Conservation (phyloP, 495 filamentous ascomycete genomes). For the Bacidia gigantensis region DNA sequence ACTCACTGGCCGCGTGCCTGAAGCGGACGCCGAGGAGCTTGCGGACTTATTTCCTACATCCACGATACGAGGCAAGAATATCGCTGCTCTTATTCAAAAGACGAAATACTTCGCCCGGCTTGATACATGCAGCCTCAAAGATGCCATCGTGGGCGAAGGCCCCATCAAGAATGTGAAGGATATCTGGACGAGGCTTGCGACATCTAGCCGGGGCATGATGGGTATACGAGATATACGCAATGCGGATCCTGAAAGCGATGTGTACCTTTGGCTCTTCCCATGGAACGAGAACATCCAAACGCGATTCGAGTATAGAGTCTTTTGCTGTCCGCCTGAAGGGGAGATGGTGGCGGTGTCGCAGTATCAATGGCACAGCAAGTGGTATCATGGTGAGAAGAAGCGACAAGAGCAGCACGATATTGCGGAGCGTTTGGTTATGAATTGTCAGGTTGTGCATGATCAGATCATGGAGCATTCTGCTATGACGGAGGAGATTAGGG, state of each 20-base stretch:
- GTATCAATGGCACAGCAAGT: slow-evolving; percentile 23
- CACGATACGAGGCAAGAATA: not conserved
- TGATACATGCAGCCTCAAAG: slow-evolving; percentile 23
- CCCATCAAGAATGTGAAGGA: slow-evolving; percentile 14
- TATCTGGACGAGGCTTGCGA: slow-evolving; percentile 19
- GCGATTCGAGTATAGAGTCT: slow-evolving; percentile 23
- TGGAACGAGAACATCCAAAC: slow-evolving; percentile 20
- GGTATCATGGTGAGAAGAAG: slow-evolving; percentile 14
- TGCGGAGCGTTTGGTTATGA: slow-evolving; percentile 9
- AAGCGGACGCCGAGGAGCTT: slow-evolving; percentile 5
- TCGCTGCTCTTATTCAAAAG: slow-evolving; percentile 12
- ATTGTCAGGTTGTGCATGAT: not conserved
- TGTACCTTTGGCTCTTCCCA: slow-evolving; percentile 20
- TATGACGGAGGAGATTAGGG: slow-evolving; percentile 8
- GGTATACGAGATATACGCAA: slow-evolving; percentile 6
- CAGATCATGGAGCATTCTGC: slow-evolving; percentile 5
- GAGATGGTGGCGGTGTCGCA: slow-evolving; percentile 24
- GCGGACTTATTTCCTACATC: not conserved
- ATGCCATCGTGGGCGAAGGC: slow-evolving; percentile 16
- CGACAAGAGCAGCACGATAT: slow-evolving; percentile 3
- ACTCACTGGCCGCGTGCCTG: not conserved
- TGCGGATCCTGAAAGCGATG: slow-evolving; percentile 2
- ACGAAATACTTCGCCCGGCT: slow-evolving; percentile 23
- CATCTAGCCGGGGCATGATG: slow-evolving; percentile 16
- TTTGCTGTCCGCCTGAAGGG: slow-evolving; percentile 17